phyloP scores from a whole-genome alignment of 1,284 basidiomycete species.

The Trametes sp. region DNA sequence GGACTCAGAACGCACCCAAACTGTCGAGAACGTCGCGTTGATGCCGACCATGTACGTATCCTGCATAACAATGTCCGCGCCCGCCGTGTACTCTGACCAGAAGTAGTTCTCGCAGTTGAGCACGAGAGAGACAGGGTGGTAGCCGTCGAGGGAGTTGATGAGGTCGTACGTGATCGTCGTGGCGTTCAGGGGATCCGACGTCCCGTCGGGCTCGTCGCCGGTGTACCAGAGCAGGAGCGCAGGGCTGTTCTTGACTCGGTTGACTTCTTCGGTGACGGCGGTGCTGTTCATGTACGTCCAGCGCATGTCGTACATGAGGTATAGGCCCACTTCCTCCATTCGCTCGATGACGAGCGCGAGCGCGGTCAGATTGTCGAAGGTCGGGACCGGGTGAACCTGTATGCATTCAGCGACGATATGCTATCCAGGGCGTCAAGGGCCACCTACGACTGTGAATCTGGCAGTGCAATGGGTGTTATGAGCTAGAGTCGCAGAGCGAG shows the following conservation, averaged over 20 bases:
- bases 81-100: conserved; percentile 64
- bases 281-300: conserved; percentile 68
- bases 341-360: conserved; percentile 66
- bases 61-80: conserved; percentile 68
- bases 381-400: conserved; percentile 71
- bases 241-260: conserved; percentile 66
- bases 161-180: conserved; percentile 63
- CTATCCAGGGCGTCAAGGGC: conserved; percentile 28
- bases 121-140: conserved; percentile 79
- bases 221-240: conserved; percentile 83
- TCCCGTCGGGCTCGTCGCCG: conserved; percentile 78
- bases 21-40: conserved; percentile 69
- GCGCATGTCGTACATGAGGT: conserved; percentile 83
- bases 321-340: conserved; percentile 76
- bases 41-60: conserved; percentile 69
- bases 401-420: conserved; percentile 36
- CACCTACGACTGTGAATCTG: conserved; percentile 41
- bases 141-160: conserved; percentile 74
- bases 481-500: neutral
- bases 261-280: conserved; percentile 70
- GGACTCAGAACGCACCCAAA: conserved; percentile 48
- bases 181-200: conserved; percentile 68
- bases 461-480: neutral
- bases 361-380: conserved; percentile 64
- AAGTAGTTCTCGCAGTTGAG: conserved; percentile 78